Percentiles rank a stretch among this genome's conserved stretches.
Evolutionary conservation across 2,329 filamentous ascomycete species (phyloP).

Genomic region (Aspergillus jensenii): DNA sequence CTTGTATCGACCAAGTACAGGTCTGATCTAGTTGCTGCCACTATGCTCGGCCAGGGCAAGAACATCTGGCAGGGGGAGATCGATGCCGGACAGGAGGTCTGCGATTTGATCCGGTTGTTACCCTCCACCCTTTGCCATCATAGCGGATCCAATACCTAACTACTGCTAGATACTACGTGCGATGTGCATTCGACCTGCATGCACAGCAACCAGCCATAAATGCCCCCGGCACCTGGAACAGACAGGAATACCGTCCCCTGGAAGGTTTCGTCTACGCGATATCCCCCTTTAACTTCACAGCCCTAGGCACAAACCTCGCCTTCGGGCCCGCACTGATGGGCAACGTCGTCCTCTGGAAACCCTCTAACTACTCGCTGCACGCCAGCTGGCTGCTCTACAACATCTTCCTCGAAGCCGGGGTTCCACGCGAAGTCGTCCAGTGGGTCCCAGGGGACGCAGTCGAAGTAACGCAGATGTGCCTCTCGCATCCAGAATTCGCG

Average conservation of each 20-base stretch:
- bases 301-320: constrained; percentile 65
- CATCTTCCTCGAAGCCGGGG: constrained; percentile 84
- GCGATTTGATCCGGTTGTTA: constrained; percentile 72
- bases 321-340: constrained; percentile 43
- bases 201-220: too few species aligned
- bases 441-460: constrained; percentile 86
- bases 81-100: constrained; percentile 74
- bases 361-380: constrained; percentile 78
- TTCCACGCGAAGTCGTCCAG: constrained; percentile 85
- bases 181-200: too few species aligned
- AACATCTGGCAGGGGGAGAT: constrained; percentile 95
- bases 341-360: constrained; percentile 95
- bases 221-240: background rate
- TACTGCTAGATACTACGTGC: background rate
- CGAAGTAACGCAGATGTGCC: constrained; percentile 72
- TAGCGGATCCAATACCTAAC: background rate
- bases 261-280: constrained; percentile 95
- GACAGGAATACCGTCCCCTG: constrained; percentile 77
- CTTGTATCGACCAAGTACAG: constrained; percentile 86
- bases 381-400: constrained; percentile 87
- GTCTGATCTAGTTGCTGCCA: constrained; percentile 92
- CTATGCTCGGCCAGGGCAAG: constrained; percentile 95
- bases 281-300: constrained; percentile 95
- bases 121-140: constrained; percentile 50
- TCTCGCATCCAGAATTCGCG: constrained; percentile 76